Base-by-base conservation (phyloP, 1,139 yeast genomes). In the Saccharomycopsis hybrid region DNA sequence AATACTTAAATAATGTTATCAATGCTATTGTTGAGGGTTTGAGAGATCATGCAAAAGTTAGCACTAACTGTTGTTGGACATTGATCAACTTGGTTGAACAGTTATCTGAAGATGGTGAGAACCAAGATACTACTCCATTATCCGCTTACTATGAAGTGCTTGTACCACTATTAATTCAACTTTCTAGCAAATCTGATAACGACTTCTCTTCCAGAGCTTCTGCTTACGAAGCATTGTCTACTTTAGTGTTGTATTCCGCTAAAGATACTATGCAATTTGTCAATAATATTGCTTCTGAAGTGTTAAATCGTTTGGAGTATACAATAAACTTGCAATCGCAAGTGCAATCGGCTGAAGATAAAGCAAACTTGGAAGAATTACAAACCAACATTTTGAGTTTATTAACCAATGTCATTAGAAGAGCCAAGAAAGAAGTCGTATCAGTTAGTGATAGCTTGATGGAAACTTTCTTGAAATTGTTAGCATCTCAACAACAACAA, bases 51-150 rank as follows among this genome's bases (percentile, higher is more conserved):
- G 89, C 97, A 44, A 87, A 85, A 67, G 96, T 92, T 33, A 79
- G 92, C 4, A 87, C 96, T 33, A 92, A 94, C 71, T 89, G 97
- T 69, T 88, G 97, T 67, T 92, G 98, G 98, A 83, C 97, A 3
- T 75, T 92, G 55, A 92, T 92, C 71, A 92, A 92, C 65, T 73
- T 92, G 58, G 78, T 86, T 43, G 97, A 92, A 66, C 96, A 89
- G 65, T 70, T 90, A 55, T 37, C 47, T 24, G 44, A 36, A 18
- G 60, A 67, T 30, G 84, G 82, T 49, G 82, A 82, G 9, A 72
- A 78, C 1, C 65, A 68, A 35, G 78, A 76, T 27, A 67, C 82
- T 11, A 78, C 87, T 32, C 74, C 81, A 36, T 75, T 92, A 71
- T 85, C 96, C 33, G 82, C 75, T 54, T 90, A 78, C 65, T 89